Conservation (phyloP, 345 rosid genomes). For the Pistacia vera region DNA sequence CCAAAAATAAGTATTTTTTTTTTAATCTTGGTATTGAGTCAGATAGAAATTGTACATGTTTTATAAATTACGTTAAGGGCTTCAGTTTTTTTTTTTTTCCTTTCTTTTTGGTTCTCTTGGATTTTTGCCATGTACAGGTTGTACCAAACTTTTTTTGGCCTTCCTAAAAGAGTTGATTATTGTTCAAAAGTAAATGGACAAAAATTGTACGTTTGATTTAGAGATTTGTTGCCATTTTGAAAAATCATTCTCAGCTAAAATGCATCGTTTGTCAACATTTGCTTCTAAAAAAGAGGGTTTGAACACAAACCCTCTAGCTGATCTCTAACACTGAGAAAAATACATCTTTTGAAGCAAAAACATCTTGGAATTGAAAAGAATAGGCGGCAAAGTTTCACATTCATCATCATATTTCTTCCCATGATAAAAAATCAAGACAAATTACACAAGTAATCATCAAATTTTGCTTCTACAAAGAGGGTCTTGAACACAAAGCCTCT, state of each 20-base stretch:
- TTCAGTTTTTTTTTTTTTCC: constrained; percentile 1
- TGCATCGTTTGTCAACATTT: constrained; percentile 5
- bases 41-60: not conserved
- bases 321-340: no score
- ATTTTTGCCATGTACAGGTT: not conserved
- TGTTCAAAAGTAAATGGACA: not conserved
- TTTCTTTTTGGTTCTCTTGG: not conserved
- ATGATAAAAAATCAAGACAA: not conserved
- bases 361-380: no score
- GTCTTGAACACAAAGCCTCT: no score
- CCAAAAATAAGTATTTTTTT: not conserved
- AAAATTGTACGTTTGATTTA: not conserved
- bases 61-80: not conserved
- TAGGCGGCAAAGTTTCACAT: not conserved
- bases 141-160: no score
- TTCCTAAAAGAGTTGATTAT: not conserved
- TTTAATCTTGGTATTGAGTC: not conserved
- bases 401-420: no score
- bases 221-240: not conserved
- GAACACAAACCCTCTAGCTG: no score
- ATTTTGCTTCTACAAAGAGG: not conserved
- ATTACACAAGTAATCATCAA: not conserved
- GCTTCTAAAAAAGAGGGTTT: no score
- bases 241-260: constrained; percentile 11
- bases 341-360: no score